These are phyloP conservation scores for Vicia faba DNA, from an alignment of 306 rosid genomes.

Conservation along the genomic window DNA sequence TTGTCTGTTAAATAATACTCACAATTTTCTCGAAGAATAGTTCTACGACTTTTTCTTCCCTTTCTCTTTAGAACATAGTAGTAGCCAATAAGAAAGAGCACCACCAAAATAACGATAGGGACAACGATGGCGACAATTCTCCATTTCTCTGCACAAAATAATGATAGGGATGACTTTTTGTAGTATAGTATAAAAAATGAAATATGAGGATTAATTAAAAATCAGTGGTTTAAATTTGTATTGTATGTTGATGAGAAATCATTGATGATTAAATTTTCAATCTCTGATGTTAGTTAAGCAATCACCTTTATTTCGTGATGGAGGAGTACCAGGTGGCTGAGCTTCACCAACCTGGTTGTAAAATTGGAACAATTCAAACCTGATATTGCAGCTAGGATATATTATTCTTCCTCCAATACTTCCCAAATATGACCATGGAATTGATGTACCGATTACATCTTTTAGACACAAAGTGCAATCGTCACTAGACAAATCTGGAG, in stretches of 20 bases:
- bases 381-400: slow-evolving; percentile 28
- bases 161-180: too few relatives aligned
- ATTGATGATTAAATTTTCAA: too few relatives aligned
- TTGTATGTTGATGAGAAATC: too few relatives aligned
- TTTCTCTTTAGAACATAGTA: background rate
- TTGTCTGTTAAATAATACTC: background rate
- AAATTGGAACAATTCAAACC: slow-evolving; percentile 23
- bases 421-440: slow-evolving; percentile 26
- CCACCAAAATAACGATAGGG: background rate
- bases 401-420: slow-evolving; percentile 17
- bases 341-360: background rate
- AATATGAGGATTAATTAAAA: too few relatives aligned
- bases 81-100: background rate
- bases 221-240: too few relatives aligned
- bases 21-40: background rate
- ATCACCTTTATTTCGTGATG: background rate
- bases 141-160: background rate
- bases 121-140: background rate
- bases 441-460: background rate
- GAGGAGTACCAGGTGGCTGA: background rate
- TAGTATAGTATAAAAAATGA: too few relatives aligned
- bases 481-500: background rate
- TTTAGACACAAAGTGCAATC: background rate
- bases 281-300: too few relatives aligned
- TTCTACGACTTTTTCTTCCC: background rate